Evolutionary conservation across 495 filamentous ascomycete species (phyloP), one percentile per base, ranked within the genome.

Genomic region (Xylaria scruposa): DNA sequence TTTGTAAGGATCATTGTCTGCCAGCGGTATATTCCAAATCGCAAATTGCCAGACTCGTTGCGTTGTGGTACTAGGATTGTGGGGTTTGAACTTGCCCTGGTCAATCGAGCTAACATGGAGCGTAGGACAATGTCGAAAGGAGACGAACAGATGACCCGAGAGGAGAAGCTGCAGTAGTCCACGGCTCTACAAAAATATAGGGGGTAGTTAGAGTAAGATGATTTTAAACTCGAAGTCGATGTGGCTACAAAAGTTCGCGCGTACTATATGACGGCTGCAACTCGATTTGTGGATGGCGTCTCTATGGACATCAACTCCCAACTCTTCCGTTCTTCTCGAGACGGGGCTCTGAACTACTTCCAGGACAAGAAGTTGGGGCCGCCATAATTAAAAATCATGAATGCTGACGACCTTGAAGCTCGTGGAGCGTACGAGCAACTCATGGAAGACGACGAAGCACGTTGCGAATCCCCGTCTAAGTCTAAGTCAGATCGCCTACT

Each of bases 181-280:
- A 72, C 59, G 67, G 62, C 26, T 13, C 67, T 71, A 19, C 71
- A 74, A 8, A 72, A 72, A 31, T 69, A 80, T 4, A 61, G 79
- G 17, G 72, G 67, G 1, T 60, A 78, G 31, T 72, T 86, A n/a
- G 78, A 77, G 0, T 74, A 78, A 6, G 85, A 86, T 70, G 70
- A 73, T 7, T 86, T 79, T 59, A 71, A 80, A 40, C 56, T 69
- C 0, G 85, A 87, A 65, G 59, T 87, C 8, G 72, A 72, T 1
- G 80, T 86, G 19, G 81, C 80, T 0, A 80, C 83, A 1, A 84
- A 81, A 38, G 80, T 86, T 8, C 68, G 84, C 0, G 85, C 79
- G 0, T 86, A 87, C 72, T 87, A 87, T 51, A 71, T 80, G 13
- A 83, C 81, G 1, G 83, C 84, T 0, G 81, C 80, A 1, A 71